These are phyloP conservation scores for Nicotiana knightiana DNA, from an alignment of 257 asterid species.

Conservation along the genomic window DNA sequence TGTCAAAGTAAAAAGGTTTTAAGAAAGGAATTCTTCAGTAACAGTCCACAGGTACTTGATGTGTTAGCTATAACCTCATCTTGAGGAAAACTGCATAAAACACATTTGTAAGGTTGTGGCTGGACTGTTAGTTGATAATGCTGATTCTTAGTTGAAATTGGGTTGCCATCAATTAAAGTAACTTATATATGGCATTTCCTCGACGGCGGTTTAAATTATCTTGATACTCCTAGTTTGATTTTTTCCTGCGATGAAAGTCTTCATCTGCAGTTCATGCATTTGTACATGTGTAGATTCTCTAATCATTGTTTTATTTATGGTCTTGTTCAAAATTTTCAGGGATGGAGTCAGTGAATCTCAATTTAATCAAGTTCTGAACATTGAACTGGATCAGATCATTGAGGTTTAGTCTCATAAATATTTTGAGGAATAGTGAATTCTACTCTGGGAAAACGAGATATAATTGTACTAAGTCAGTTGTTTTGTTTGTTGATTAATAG, in stretches of 20 bases:
- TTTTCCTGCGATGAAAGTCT: background rate
- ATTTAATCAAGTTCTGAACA: conserved; percentile 74
- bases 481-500: conserved; percentile 33
- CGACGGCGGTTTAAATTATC: background rate
- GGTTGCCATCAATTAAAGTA: background rate
- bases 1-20: background rate
- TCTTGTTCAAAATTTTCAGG: conserved; percentile 30
- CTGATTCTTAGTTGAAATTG: background rate
- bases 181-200: background rate
- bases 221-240: background rate
- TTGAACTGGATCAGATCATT: conserved; percentile 74
- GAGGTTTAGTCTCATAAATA: conserved; percentile 39
- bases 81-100: background rate
- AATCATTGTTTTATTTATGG: background rate
- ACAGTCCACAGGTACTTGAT: background rate
- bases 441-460: background rate
- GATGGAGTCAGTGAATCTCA: conserved; percentile 93
- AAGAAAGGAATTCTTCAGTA: background rate
- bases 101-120: background rate
- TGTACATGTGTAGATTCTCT: background rate
- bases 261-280: background rate
- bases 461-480: background rate
- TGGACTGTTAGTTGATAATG: background rate
- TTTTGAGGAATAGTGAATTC: background rate
- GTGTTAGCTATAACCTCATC: background rate